Percentiles rank a stretch among this genome's conserved stretches.
Conservation (phyloP, 2,329 filamentous ascomycete genomes). For the Thielaviopsis musarum region DNA sequence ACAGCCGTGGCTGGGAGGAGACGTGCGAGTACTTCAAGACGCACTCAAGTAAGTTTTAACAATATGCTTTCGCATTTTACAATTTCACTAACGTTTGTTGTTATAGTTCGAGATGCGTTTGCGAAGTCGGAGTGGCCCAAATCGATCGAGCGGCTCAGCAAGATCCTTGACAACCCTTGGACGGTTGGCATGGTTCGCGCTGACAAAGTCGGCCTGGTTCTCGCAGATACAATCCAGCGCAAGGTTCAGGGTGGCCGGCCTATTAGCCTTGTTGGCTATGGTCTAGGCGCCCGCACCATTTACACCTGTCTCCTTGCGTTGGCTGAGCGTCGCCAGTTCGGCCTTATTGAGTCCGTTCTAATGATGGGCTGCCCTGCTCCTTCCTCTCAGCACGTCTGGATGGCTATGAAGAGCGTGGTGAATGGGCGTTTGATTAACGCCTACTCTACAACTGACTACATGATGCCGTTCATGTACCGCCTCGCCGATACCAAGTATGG, state of each 20-base stretch:
- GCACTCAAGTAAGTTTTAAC: slow-evolving; percentile 27
- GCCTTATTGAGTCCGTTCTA: slow-evolving; percentile 70
- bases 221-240: slow-evolving; percentile 69
- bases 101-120: slow-evolving; percentile 18
- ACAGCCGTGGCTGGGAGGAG: slow-evolving; percentile 62
- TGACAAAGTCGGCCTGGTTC: slow-evolving; percentile 52
- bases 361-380: slow-evolving; percentile 72
- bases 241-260: slow-evolving; percentile 70
- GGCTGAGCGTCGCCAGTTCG: slow-evolving; percentile 68
- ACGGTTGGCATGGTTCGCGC: slow-evolving; percentile 57
- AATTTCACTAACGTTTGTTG: slow-evolving; percentile 28
- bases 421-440: slow-evolving; percentile 78
- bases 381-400: slow-evolving; percentile 55
- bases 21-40: slow-evolving; percentile 37
- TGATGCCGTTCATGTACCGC: slow-evolving; percentile 77
- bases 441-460: slow-evolving; percentile 72
- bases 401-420: slow-evolving; percentile 60
- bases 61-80: neutral
- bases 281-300: slow-evolving; percentile 66
- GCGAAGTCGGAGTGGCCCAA: slow-evolving; percentile 37
- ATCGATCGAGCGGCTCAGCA: slow-evolving; percentile 47
- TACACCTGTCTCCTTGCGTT: slow-evolving; percentile 68
- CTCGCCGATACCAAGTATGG: slow-evolving; percentile 68
- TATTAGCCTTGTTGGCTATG: slow-evolving; percentile 67
- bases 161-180: slow-evolving; percentile 70